Conservation (phyloP, 352 stramenopile species). For the Pilasporangium apinafurcum region DNA sequence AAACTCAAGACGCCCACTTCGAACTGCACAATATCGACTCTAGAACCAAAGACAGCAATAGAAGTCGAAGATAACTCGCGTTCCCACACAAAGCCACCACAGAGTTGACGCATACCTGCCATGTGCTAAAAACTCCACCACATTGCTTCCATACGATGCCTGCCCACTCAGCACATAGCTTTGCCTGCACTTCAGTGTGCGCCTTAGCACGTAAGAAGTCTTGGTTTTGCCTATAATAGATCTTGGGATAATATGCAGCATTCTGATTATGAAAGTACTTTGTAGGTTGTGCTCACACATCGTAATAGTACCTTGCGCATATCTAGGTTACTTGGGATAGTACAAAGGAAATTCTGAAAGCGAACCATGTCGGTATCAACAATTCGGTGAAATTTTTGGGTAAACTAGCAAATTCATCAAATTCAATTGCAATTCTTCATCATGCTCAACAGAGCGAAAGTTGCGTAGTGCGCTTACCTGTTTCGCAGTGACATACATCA, state of each 20-base stretch:
- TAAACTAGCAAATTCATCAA: constrained; percentile 15
- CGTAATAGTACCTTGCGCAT: constrained; percentile 13
- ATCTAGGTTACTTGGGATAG: constrained; percentile 25
- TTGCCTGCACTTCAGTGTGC: constrained; percentile 20
- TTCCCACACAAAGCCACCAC: not conserved
- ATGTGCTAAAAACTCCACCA: constrained; percentile 15
- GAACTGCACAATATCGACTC: constrained; percentile 22
- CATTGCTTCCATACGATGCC: constrained; percentile 21
- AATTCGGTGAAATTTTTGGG: constrained; percentile 21
- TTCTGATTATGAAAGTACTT: not conserved
- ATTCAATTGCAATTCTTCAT: not conserved
- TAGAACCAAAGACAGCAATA: constrained; percentile 1
- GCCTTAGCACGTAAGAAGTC: constrained; percentile 21
- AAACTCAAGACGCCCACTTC: constrained; percentile 22
- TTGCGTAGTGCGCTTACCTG: too few relatives aligned
- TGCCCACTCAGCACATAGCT: constrained; percentile 24
- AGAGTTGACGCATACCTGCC: too few relatives aligned
- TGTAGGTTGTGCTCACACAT: not conserved
- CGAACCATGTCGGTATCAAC: constrained; percentile 16
- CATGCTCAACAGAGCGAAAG: not conserved
- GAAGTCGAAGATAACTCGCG: not conserved
- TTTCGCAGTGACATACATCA: constrained; percentile 18
- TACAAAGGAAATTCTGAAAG: constrained; percentile 23
- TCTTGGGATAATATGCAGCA: constrained; percentile 9
- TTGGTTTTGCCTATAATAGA: constrained; percentile 23